These are phyloP conservation scores for Kuraishia borneana DNA, from an alignment of 805 yeast species.

Conservation along the genomic window DNA sequence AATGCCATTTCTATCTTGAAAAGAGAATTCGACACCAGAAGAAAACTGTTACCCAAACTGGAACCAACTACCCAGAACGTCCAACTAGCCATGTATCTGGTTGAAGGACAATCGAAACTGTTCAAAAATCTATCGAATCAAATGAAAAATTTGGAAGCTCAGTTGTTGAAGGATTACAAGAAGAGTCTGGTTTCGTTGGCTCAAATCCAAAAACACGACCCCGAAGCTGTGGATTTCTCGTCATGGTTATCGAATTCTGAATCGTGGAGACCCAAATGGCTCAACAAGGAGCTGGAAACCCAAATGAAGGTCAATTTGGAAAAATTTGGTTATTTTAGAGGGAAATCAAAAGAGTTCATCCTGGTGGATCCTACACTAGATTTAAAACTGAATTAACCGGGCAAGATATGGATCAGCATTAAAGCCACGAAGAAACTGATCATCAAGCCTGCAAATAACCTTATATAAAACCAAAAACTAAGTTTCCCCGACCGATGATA, in stretches of 20 bases:
- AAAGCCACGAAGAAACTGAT: constrained; percentile 8
- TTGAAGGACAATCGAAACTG: neutral
- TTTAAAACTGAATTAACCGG: neutral
- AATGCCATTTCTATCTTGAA: neutral
- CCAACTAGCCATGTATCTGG: neutral
- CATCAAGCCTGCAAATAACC: constrained; percentile 12
- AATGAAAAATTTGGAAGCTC: neutral
- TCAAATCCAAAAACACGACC: neutral
- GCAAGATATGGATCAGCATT: neutral
- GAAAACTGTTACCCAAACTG: neutral
- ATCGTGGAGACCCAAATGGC: neutral
- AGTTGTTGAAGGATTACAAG: neutral
- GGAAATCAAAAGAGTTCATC: neutral
- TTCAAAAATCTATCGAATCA: neutral
- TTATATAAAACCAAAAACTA: constrained; percentile 20
- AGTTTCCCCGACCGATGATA: constrained; percentile 21
- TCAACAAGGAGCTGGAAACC: neutral
- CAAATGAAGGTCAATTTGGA: neutral
- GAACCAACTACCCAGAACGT: neutral
- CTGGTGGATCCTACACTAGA: neutral
- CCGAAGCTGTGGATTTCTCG: neutral
- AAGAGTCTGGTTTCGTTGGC: neutral
- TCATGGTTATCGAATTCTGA: neutral
- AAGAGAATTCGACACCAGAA: neutral
- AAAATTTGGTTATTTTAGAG: neutral